phyloP scores from a whole-genome alignment of 179 eudicot species.

The Beta corolliflora region DNA sequence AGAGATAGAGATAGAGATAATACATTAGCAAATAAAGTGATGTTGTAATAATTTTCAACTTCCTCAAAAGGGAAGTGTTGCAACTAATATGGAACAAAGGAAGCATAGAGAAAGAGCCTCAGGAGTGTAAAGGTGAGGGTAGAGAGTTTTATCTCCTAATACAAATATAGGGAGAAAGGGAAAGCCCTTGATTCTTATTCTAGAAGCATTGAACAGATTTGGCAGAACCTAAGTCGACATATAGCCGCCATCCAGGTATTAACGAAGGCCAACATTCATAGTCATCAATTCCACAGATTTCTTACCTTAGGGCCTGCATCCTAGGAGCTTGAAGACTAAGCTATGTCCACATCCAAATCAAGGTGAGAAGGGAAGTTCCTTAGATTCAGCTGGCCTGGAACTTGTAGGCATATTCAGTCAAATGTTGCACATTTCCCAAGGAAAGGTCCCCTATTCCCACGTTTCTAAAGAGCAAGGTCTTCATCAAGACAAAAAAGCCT shows the following conservation, averaged over 20 bases:
- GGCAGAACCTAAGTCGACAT: neutral
- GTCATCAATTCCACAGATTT: neutral
- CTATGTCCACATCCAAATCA: neutral
- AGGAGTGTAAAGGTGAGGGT: neutral
- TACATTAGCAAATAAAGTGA: no score
- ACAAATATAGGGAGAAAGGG: neutral
- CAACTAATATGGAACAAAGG: no score
- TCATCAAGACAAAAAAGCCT: neutral
- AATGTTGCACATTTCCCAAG: neutral
- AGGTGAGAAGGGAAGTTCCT: neutral
- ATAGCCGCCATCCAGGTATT: neutral
- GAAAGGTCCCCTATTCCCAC: neutral
- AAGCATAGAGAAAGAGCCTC: neutral
- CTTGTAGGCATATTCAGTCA: neutral
- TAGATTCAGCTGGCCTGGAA: no score
- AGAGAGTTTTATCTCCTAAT: neutral
- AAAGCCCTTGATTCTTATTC: neutral
- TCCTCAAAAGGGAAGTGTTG: no score
- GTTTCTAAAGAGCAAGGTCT: neutral
- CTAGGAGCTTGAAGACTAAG: neutral
- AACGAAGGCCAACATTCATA: neutral
- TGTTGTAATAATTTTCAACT: no score
- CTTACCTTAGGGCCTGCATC: neutral
- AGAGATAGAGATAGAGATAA: neutral
- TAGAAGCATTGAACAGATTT: neutral